Conservation (phyloP, 805 yeast species). For the Nakazawaea wyomingensis region DNA sequence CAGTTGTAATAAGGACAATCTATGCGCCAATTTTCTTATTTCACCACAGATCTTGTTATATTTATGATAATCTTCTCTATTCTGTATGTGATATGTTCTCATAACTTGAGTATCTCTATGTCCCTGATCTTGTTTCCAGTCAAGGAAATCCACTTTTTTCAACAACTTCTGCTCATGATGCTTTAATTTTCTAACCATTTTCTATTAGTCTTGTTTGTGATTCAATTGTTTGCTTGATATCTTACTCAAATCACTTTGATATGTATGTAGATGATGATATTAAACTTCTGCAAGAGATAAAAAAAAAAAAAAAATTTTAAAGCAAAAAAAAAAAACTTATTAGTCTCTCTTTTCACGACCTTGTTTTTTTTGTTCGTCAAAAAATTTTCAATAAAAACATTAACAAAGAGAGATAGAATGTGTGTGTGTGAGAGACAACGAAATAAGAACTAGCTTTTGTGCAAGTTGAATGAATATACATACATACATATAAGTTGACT, state of each 20-base stretch:
- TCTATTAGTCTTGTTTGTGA: constrained; percentile 8
- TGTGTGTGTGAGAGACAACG: too few relatives aligned
- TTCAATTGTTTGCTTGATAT: background rate
- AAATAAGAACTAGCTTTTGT: too few relatives aligned
- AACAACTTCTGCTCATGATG: constrained; percentile 93
- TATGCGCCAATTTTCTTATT: constrained; percentile 80
- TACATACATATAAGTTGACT: background rate
- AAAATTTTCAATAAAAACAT: constrained; percentile 1
- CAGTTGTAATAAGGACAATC: constrained; percentile 78
- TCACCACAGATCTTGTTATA: constrained; percentile 93
- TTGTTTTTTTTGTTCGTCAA: too few relatives aligned
- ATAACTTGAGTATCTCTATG: constrained; percentile 96
- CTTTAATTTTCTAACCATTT: constrained; percentile 82
- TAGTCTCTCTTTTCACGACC: background rate
- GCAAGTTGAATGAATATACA: too few relatives aligned
- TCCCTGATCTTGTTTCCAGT: constrained; percentile 95
- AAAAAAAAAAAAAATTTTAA: background rate
- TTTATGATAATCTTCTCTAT: constrained; percentile 92
- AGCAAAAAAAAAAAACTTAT: background rate
- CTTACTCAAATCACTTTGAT: too few relatives aligned
- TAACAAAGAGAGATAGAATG: too few relatives aligned
- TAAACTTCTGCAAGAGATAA: too few relatives aligned
- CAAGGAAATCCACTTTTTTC: constrained; percentile 92
- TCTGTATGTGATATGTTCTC: constrained; percentile 89
- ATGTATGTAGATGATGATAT: too few relatives aligned